Conservation (phyloP, 768 basidiomycete species). For the Kwoniella sp. region DNA sequence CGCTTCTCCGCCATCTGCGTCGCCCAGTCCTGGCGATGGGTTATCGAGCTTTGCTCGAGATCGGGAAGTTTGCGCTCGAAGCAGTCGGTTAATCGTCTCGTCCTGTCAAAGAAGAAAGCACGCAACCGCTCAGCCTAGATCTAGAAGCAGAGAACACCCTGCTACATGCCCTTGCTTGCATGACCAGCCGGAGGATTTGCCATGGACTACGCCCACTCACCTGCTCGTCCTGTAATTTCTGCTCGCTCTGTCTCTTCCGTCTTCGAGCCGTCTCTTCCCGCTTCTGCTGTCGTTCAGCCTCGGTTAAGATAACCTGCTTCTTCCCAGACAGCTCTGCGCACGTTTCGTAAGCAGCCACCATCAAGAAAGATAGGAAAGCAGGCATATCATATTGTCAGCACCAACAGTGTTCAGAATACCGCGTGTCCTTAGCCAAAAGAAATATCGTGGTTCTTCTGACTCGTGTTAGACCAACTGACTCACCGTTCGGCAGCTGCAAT, state of each 20-base stretch:
- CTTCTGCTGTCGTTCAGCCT: constrained; percentile 46
- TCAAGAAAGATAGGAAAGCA: no score
- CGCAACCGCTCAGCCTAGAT: not conserved
- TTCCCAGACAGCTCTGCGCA: constrained; percentile 32
- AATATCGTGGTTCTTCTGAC: no score
- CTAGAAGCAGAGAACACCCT: not conserved
- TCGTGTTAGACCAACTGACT: no score
- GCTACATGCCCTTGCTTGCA: no score
- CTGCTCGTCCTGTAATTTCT: constrained; percentile 55
- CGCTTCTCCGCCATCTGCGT: constrained; percentile 8
- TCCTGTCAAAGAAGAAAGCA: constrained; percentile 29
- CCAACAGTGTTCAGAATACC: not conserved
- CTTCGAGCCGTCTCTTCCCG: constrained; percentile 53
- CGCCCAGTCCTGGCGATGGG: constrained; percentile 30
- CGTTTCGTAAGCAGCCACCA: not conserved
- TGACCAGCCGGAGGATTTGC: no score
- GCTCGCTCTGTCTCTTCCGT: constrained; percentile 53
- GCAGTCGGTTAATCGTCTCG: constrained; percentile 54
- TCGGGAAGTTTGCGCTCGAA: constrained; percentile 53
- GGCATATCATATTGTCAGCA: not conserved
- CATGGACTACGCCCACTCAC: no score
- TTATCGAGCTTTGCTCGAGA: constrained; percentile 45
- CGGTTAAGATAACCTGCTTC: constrained; percentile 49
- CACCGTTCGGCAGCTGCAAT: constrained; percentile 48
- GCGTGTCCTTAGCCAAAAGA: no score